Evolutionary conservation across 805 yeast genomes (phyloP).

Genomic region (Yarrowia deformans): DNA sequence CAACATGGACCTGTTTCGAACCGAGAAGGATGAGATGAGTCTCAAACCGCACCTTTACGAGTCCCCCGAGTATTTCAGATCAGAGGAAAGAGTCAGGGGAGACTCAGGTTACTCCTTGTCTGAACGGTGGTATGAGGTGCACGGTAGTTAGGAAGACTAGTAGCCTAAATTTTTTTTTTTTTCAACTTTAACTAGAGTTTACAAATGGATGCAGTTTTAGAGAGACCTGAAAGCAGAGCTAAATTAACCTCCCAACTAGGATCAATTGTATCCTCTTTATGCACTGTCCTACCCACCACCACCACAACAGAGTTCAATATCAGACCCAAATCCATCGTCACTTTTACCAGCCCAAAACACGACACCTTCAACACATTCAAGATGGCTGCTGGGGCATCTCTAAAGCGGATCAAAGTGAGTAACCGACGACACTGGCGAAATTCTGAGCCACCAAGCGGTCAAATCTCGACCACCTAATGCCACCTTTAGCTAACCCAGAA

Average conservation of each 20-base stretch:
- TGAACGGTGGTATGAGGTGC: conserved; percentile 21
- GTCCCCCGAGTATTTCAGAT: conserved; percentile 6
- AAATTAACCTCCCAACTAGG: too few species aligned
- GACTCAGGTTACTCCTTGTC: conserved; percentile 21
- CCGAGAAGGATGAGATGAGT: conserved; percentile 16
- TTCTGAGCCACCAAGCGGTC: not conserved
- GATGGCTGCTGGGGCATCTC: conserved; percentile 32
- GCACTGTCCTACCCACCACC: not conserved
- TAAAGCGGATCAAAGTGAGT: conserved; percentile 36
- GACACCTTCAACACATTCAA: not conserved
- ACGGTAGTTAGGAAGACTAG: not conserved
- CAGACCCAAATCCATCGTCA: conserved; percentile 11
- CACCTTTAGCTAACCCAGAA: conserved; percentile 51
- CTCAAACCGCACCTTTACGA: conserved; percentile 26
- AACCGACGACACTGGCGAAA: too few species aligned
- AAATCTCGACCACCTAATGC: not conserved
- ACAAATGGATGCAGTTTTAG: too few species aligned
- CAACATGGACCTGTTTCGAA: not conserved
- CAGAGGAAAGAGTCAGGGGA: conserved; percentile 1
- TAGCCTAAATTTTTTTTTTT: too few species aligned
- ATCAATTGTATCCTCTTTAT: too few species aligned
- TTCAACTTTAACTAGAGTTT: too few species aligned
- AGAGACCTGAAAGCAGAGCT: too few species aligned
- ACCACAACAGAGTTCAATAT: conserved; percentile 30
- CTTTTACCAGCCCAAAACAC: conserved; percentile 25